Evolutionary conservation across 257 asterid genomes (phyloP), one percentile per base, ranked within the genome.

Genomic region (Solanum rostratum): DNA sequence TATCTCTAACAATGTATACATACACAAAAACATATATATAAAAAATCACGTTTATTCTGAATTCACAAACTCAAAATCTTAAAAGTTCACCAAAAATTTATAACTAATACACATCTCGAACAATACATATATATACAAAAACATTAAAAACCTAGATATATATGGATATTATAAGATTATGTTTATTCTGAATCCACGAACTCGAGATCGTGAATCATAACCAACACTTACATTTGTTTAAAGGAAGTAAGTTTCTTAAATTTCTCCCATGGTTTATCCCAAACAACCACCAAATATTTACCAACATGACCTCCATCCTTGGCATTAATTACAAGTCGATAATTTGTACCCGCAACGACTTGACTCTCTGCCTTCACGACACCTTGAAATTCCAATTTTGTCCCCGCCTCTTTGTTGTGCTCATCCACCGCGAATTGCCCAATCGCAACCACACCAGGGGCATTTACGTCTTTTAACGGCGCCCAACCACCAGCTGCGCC

Each of bases 371-470:
- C 92, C 8, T 55, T 57, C 2, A 76, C 68, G 7, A 90, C 91
- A 1, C 41, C 9, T 49, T 70, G 83, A 54, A 87, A 88, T 15
- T 19, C 41, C 91, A 90, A 66, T 2, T 85, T 55, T 3, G 87
- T 3, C 1, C 82, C 24, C 2, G 80, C 84, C 85, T 74, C 46
- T 6, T 88, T 87, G 86, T 92, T 89, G 87, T 89, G 84, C 62
- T 84, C 88, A 76, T 66, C 27, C 82, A 92, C 89, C 60, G 93
- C 93, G 37, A 84, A 92, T 7, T 86, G 52, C 7, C 87, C 93
- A 11, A 84, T 69, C 46, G 33, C 45, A 73, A 85, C 87, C 81
- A 92, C 90, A 27, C 37, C 39, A 29, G 87, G 85, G 18, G 37
- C 84, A 29, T 88, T 87, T 10, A 80, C 88, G 66, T 89, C 73